These are phyloP conservation scores for Brassica carinata DNA, from an alignment of 345 rosid genomes.

Conservation along the genomic window DNA sequence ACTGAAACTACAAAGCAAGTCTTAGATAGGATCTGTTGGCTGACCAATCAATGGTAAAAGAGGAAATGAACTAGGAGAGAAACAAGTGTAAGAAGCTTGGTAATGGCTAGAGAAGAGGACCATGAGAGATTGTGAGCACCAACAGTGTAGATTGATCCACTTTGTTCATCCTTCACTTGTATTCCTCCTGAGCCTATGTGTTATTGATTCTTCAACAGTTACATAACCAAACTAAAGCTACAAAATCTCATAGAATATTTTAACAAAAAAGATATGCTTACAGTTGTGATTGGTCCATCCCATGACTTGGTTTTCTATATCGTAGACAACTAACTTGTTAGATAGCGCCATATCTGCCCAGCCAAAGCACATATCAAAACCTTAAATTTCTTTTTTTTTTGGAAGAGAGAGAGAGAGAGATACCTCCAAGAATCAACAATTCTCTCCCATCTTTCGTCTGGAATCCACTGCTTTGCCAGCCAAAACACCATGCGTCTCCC, in stretches of 20 bases:
- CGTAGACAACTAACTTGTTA: constrained; percentile 83
- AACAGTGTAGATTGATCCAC: constrained; percentile 55
- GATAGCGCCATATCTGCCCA: constrained; percentile 84
- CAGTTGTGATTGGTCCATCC: constrained; percentile 96
- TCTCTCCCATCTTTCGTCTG: constrained; percentile 56
- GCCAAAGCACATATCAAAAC: not conserved
- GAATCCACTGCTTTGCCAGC: constrained; percentile 71
- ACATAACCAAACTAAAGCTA: no score
- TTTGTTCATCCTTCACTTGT: constrained; percentile 61
- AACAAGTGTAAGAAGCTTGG: constrained; percentile 44
- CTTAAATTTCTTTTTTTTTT: not conserved
- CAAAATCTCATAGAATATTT: not conserved
- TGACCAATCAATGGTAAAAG: constrained; percentile 20
- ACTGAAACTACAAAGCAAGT: not conserved
- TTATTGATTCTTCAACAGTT: not conserved
- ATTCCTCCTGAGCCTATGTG: constrained; percentile 72
- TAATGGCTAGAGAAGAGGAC: constrained; percentile 41
- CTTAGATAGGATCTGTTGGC: not conserved
- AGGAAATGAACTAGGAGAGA: constrained; percentile 44
- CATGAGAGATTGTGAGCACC: constrained; percentile 60
- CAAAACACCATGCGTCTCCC: constrained; percentile 76
- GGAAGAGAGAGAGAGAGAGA: not conserved
- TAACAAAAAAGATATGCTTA: constrained; percentile 46
- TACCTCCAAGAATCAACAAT: constrained; percentile 85
- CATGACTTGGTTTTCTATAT: constrained; percentile 73